Evolutionary conservation across 148 eudicot species (phyloP), one percentile per base, ranked within the genome.

Genomic region (Nepenthes mirabilis): DNA sequence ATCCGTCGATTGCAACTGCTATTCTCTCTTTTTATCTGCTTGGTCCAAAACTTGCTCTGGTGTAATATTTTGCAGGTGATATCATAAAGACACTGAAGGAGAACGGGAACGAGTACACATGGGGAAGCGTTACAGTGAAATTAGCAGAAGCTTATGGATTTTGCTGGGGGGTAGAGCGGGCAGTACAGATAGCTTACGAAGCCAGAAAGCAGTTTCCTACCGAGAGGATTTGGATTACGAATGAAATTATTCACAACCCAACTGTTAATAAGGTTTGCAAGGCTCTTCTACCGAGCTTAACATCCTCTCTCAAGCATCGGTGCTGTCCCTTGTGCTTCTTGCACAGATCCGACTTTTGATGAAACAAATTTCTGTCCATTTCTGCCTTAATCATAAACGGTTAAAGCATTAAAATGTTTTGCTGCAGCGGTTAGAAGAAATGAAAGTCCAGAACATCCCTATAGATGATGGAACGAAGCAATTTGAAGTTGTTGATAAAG

Each of bases 121-220:
- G 99, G 99, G 99, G 99, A 56, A 89, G 84, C 45, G 97, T 94
- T 58, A 94, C 97, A 0, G 90, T 94, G 59, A 86, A 81, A 68
- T 83, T 94, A 66, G 99, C 97, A 2, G 99, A 86, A 69, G 65
- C 99, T 5, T 89, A 80, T 70, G 99, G 97, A 8, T 94, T 89
- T 65, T 94, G 99, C 73, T 94, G 97, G 99, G 99, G 99, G 7
- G 99, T 94, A 53, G 99, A 94, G 65, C 75, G 95, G 52, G 97
- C 99, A 0, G 88, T 94, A n/a, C 97, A 89, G 76, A 94, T 89
- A 67, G 96, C 97, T 11, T 94, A 94, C 59, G 97, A 93, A 68
- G 97, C 99, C 1, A 81, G 97, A 60, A 82, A 76, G 66, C 99
- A 89, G 70, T 94, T 86, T 62, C 99, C 97, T 2, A 50, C 63